Evolutionary conservation across 805 yeast species (phyloP), one percentile per base, ranked within the genome.

Genomic region (Saccharomycopsis schoenii): DNA sequence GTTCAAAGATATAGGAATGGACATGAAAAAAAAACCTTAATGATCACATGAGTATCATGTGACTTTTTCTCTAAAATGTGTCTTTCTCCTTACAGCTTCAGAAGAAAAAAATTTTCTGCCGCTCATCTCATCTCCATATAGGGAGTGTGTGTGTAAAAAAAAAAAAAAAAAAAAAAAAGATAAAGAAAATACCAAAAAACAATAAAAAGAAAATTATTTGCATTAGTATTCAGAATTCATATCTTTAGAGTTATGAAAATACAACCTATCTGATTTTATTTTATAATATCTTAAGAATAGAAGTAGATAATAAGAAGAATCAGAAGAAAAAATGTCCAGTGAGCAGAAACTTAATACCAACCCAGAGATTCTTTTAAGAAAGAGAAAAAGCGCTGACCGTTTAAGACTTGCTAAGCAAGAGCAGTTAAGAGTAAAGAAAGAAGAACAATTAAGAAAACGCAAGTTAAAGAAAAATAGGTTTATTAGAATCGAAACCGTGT

Each of bases 321-420:
- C 34, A 29, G 34, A 29, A n/a, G n/a, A n/a, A n/a, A n/a, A n/a
- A 29, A 60, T 58, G 60, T 52, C 58, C 15, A 60, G 56, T 36
- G 36, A 58, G 79, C 76, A 55, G 74, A 60, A 82, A 58, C 74
- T 83, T 58, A 83, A 85, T 70, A 79, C 86, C 29, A 86, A 85
- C 69, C 93, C 94, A 43, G 94, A 88, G 72, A 79, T 88, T 60
- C 81, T 88, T 67, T 78, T 88, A 64, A 83, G 84, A 69, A 88
- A 88, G 76, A 83, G 96, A 74, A 88, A 87, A 76, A 82, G 86
- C 69, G 87, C 86, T 62, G 93, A 88, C 71, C 77, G 86, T 71
- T 76, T 84, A 66, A 80, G 91, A 71, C 67, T 87, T 59, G 88
- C 85, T 71, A 88, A 85, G 69, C 93, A 86, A 71, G 88, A 85